phyloP scores from a whole-genome alignment of 129 eudicot genomes.

The Mikania micrantha region DNA sequence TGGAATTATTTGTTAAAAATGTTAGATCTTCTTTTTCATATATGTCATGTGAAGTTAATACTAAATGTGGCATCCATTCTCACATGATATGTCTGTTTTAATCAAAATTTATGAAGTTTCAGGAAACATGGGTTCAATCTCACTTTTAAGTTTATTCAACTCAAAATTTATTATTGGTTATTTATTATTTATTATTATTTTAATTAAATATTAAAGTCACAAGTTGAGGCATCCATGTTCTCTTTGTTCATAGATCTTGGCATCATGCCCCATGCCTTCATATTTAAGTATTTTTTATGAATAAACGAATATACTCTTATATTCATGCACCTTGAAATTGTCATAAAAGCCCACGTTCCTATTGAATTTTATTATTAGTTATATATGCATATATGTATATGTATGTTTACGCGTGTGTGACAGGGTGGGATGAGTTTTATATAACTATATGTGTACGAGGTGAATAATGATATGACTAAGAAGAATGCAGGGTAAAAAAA shows the following conservation, averaged over 20 bases:
- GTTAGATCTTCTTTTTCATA: constrained; percentile 13
- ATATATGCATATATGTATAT: too few relatives aligned
- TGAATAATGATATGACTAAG: too few relatives aligned
- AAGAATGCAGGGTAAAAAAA: too few relatives aligned
- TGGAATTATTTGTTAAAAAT: background rate
- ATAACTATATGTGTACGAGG: too few relatives aligned
- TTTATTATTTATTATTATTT: background rate
- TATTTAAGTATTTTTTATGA: background rate
- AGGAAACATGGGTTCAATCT: constrained; percentile 11
- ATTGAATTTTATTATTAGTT: background rate
- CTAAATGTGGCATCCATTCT: constrained; percentile 20
- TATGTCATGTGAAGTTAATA: constrained; percentile 28
- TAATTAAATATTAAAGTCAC: constrained; percentile 10
- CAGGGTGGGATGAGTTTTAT: too few relatives aligned
- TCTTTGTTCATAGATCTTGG: constrained; percentile 25
- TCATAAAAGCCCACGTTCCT: background rate
- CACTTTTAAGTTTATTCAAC: constrained; percentile 10
- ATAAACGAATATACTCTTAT: constrained; percentile 11
- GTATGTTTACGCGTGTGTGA: too few relatives aligned
- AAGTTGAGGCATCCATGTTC: constrained; percentile 31
- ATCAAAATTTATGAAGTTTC: background rate
- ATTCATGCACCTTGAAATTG: constrained; percentile 16
- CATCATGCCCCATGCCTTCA: constrained; percentile 25
- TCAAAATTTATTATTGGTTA: background rate
- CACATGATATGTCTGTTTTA: constrained; percentile 19